phyloP scores from a whole-genome alignment of 306 rosid species.

The Trifolium pratense region DNA sequence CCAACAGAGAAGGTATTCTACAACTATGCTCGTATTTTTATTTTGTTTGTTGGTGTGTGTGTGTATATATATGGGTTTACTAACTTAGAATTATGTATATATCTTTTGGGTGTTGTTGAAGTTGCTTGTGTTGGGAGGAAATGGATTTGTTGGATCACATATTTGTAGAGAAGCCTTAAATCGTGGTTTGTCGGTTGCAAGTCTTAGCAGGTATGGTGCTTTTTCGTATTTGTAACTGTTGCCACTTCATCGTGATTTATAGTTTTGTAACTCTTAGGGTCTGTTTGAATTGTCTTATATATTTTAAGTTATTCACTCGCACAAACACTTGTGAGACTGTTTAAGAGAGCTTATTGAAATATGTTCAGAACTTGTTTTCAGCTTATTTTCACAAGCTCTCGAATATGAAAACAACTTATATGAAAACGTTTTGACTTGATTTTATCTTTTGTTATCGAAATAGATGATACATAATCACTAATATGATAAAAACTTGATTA shows the following conservation, averaged over 20 bases:
- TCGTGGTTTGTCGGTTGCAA: constrained; percentile 78
- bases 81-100: constrained; percentile 20
- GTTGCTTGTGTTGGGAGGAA: constrained; percentile 98
- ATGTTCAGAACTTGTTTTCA: too few relatives aligned
- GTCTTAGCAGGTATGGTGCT: constrained; percentile 77
- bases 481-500: too few relatives aligned
- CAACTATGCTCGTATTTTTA: not conserved
- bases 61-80: not conserved
- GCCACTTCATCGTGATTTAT: not conserved
- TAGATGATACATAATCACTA: too few relatives aligned
- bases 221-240: not conserved
- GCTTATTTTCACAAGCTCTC: too few relatives aligned
- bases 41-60: not conserved
- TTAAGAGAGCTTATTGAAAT: too few relatives aligned
- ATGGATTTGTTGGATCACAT: constrained; percentile 97
- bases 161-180: constrained; percentile 79
- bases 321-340: too few relatives aligned
- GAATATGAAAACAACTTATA: too few relatives aligned
- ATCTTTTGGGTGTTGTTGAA: constrained; percentile 45
- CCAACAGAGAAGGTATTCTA: constrained; percentile 76
- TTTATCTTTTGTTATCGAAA: too few relatives aligned
- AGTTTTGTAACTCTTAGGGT: constrained; percentile 1
- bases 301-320: too few relatives aligned
- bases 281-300: too few relatives aligned
- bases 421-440: too few relatives aligned